Conservation (phyloP, 106 monocot genomes). For the Posidonia australis region DNA sequence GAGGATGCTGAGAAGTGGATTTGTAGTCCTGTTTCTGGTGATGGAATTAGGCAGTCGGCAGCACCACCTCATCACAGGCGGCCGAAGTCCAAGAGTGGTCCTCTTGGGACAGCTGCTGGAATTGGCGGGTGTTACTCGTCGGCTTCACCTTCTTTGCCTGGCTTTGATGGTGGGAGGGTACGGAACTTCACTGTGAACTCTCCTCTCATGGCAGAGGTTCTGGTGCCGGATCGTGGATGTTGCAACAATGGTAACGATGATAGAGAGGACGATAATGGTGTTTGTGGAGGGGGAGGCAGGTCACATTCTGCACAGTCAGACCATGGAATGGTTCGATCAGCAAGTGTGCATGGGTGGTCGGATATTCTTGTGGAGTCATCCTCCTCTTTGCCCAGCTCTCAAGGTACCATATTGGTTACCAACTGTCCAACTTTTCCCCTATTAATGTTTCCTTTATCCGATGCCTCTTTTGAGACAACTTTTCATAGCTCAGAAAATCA, state of each 20-base stretch:
- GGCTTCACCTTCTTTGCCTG: slow-evolving; percentile 43
- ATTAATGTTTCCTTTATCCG: background rate
- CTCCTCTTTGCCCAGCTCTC: slow-evolving; percentile 45
- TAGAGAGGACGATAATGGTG: slow-evolving; percentile 7
- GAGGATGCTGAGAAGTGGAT: slow-evolving; percentile 99
- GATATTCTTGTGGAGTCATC: slow-evolving; percentile 51
- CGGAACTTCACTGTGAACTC: slow-evolving; percentile 43
- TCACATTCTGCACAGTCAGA: slow-evolving; percentile 30
- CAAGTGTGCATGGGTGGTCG: slow-evolving; percentile 58
- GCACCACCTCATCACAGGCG: slow-evolving; percentile 48
- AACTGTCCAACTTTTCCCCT: background rate
- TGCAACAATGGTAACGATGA: slow-evolving; percentile 13
- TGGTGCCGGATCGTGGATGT: slow-evolving; percentile 40
- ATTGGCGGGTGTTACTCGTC: slow-evolving; percentile 19
- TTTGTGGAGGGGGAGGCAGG: slow-evolving; percentile 18
- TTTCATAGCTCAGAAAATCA: too few species aligned
- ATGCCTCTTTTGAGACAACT: too few species aligned
- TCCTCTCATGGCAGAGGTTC: slow-evolving; percentile 57
- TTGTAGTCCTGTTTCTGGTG: slow-evolving; percentile 66
- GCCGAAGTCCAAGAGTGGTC: slow-evolving; percentile 91
- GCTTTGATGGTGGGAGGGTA: slow-evolving; percentile 38
- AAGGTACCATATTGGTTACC: slow-evolving; percentile 1
- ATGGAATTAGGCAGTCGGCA: slow-evolving; percentile 25
- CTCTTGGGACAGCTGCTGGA: slow-evolving; percentile 43
- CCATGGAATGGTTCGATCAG: slow-evolving; percentile 39